Percentiles rank a stretch among this genome's conserved stretches.
Conservation (phyloP, 768 basidiomycete species). For the Imleria badia region DNA sequence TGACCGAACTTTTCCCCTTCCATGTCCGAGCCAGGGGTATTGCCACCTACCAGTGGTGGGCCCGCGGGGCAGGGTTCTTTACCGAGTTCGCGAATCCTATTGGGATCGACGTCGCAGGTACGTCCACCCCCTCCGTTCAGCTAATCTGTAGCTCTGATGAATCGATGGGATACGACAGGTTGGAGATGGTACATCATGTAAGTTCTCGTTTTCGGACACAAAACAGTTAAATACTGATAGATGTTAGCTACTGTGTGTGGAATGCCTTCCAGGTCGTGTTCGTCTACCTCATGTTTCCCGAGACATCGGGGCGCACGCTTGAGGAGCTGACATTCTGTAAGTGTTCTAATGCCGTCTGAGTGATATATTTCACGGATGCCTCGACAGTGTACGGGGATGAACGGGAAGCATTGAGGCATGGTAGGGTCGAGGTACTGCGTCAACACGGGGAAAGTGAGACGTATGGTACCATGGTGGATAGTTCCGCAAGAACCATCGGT, state of each 20-base stretch:
- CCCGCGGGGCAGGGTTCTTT: constrained; percentile 34
- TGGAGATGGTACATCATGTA: constrained; percentile 18
- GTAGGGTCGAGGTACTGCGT: background rate
- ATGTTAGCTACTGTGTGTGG: background rate
- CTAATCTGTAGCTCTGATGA: background rate
- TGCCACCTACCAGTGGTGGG: constrained; percentile 58
- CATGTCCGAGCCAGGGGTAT: constrained; percentile 61
- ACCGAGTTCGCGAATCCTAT: constrained; percentile 13
- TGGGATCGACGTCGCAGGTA: constrained; percentile 12
- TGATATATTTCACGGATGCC: background rate
- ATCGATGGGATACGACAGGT: background rate
- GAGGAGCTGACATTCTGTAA: constrained; percentile 31
- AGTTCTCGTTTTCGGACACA: background rate
- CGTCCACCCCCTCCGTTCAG: background rate
- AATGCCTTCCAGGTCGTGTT: background rate
- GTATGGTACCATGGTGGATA: background rate
- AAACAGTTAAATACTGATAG: background rate
- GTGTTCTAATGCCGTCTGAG: background rate
- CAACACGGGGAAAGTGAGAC: background rate
- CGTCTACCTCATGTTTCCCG: constrained; percentile 1
- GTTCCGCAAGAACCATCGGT: too few relatives aligned
- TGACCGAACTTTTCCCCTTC: constrained; percentile 65
- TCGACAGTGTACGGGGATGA: constrained; percentile 5
- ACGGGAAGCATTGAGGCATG: background rate
- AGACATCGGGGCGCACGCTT: background rate